Base-by-base conservation (phyloP, 805 yeast genomes). In the Nakazawaea populi region DNA sequence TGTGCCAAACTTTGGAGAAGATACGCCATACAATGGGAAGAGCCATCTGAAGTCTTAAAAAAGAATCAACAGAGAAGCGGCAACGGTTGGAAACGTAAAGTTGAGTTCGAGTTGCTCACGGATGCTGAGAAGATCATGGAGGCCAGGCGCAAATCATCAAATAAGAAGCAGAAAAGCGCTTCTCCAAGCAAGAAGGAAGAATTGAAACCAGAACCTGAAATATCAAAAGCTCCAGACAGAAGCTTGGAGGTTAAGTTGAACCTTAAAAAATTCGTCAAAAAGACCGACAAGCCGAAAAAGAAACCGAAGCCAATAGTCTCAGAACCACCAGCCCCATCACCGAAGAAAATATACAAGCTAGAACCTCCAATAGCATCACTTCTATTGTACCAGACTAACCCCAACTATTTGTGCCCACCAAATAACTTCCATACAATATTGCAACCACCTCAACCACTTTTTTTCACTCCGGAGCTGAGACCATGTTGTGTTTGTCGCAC, bases 1-100 rank as follows among this genome's bases (percentile, higher is more conserved):
- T 92, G 99, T 70, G 96, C 97, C 0, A 75, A 87, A 52, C 62
- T 94, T 31, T 92, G 98, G 98, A 76, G 96, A 64, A 71, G 95
- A 39, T 92, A 92, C 65, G 97, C 90, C 0, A 83, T 88, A 0
- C 74, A 72, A 8, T 94, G 98, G 98, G 89, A 84, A 56, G 82
- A 80, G 35, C 96, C 96, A 0, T 57, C 67, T 28, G 89, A 83
- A 49, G 82, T 88, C 0, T 66, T 81, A 42, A 79, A 74, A 61
- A 80, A 77, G 52, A 65, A 60, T 39, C 63, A 58, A 14, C 70
- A 67, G 52, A 64, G 68, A 49, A 67, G 80, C 11, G 76, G 78
- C 24, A 74, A 73, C 37, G 79, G 79, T 1, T 80, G 83, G 83
- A 79, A 75, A 56, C 76, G 77, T 55, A 76, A 74, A 51, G 65